A percentile compares a stretch with the other conserved stretches of the same genome.
Evolutionary conservation across 2,329 filamentous ascomycete genomes (phyloP).

Genomic region (Colletotrichum godetiae): DNA sequence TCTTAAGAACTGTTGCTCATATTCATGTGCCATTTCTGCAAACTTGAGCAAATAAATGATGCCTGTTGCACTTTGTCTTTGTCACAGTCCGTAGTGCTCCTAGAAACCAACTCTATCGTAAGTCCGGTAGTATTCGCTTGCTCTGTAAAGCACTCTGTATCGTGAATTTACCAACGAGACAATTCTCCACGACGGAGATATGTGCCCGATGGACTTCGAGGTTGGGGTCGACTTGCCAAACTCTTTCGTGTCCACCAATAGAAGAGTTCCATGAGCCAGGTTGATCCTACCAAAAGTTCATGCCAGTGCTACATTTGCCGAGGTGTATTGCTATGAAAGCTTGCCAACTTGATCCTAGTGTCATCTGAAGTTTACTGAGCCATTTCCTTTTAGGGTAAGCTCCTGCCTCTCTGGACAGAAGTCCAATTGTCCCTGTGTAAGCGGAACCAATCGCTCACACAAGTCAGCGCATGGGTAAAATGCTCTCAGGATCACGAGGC

Average conservation of each 20-base stretch:
- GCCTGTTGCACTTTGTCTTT: not conserved
- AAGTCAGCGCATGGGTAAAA: not conserved
- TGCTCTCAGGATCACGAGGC: not conserved
- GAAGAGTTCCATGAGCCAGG: not conserved
- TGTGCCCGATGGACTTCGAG: not conserved
- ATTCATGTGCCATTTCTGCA: not conserved
- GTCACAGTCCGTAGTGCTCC: no score
- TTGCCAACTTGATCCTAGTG: constrained; percentile 5
- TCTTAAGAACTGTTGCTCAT: not conserved
- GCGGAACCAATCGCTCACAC: not conserved
- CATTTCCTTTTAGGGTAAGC: not conserved
- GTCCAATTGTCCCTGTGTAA: not conserved
- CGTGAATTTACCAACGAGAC: not conserved
- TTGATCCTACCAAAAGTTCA: not conserved
- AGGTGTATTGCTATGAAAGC: not conserved
- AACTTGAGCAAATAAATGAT: not conserved
- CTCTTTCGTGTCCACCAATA: constrained; percentile 2
- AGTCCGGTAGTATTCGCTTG: not conserved
- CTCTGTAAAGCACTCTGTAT: not conserved
- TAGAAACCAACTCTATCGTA: not conserved
- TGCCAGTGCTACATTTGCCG: not conserved
- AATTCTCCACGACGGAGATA: not conserved
- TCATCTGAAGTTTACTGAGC: constrained; percentile 9
- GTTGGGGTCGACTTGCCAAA: not conserved
- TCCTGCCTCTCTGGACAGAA: not conserved